A percentile compares a stretch with the other conserved stretches of the same genome.
phyloP scores from a whole-genome alignment of 164 flowering plant species.

The Kingdonia uniflora region DNA sequence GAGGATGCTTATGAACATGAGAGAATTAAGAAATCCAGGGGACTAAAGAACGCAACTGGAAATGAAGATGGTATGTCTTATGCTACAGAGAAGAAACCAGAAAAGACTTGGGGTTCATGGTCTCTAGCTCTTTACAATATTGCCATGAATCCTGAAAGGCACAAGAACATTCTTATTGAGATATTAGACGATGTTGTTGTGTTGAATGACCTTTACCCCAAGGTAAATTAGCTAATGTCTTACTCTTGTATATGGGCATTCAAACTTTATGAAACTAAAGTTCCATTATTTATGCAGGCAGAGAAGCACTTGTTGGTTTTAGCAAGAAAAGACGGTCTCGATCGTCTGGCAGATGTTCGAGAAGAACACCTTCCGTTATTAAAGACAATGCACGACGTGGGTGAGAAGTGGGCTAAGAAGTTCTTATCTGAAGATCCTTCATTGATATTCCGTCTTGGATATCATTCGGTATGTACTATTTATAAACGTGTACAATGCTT shows the following conservation, averaged over 20 bases:
- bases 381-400: conserved; percentile 58
- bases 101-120: conserved; percentile 72
- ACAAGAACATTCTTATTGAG: conserved; percentile 49
- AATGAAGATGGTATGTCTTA: conserved; percentile 4
- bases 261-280: background rate
- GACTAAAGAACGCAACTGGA: conserved; percentile 22
- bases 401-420: conserved; percentile 60
- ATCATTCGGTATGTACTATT: conserved; percentile 61
- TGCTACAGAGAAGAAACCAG: conserved; percentile 9
- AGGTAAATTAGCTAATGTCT: conserved; percentile 27
- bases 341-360: conserved; percentile 53
- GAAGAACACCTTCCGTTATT: conserved; percentile 53
- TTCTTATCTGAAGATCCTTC: conserved; percentile 51
- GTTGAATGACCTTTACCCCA: conserved; percentile 72
- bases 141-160: conserved; percentile 69
- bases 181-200: conserved; percentile 56
- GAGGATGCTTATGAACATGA: conserved; percentile 28
- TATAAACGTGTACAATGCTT: no score
- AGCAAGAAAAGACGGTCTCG: conserved; percentile 64
- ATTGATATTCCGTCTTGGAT: conserved; percentile 77
- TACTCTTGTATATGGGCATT: background rate
- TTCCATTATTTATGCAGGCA: conserved; percentile 39
- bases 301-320: conserved; percentile 59
- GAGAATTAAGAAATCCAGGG: conserved; percentile 55
- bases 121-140: conserved; percentile 60